phyloP scores from a whole-genome alignment of 2,329 filamentous ascomycete species.

The Arachnomyces sp. region DNA sequence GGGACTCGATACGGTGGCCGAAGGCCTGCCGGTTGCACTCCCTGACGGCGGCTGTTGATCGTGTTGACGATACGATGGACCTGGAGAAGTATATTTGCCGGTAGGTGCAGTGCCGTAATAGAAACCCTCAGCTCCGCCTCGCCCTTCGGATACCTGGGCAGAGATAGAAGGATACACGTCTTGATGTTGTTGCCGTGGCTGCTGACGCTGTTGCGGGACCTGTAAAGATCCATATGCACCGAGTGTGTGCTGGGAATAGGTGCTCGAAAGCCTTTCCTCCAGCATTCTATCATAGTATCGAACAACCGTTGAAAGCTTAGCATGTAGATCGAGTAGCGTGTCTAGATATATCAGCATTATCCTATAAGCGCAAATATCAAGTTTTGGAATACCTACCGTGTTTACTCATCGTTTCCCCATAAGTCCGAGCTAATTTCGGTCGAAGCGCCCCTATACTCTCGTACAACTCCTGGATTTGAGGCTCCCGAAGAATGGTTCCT shows the following conservation, averaged over 20 bases:
- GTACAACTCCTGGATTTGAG: slow-evolving; percentile 96
- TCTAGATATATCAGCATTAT: slow-evolving; percentile 47
- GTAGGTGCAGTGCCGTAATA: slow-evolving; percentile 61
- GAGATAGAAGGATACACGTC: slow-evolving; percentile 66
- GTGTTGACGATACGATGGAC: slow-evolving; percentile 44
- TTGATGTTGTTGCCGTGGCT: slow-evolving; percentile 42
- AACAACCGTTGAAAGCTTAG: slow-evolving; percentile 91
- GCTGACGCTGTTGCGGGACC: slow-evolving; percentile 44
- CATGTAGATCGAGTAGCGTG: slow-evolving; percentile 85
- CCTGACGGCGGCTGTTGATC: slow-evolving; percentile 17
- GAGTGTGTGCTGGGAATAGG: slow-evolving; percentile 74
- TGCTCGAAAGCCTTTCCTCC: slow-evolving; percentile 86
- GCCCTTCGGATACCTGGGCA: slow-evolving; percentile 41
- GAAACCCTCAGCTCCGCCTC: slow-evolving; percentile 65
- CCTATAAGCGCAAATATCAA: neutral
- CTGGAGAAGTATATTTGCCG: slow-evolving; percentile 42
- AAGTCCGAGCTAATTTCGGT: slow-evolving; percentile 88
- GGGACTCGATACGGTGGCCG: slow-evolving; percentile 14
- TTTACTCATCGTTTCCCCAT: slow-evolving; percentile 99
- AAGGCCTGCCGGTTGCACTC: slow-evolving; percentile 9
- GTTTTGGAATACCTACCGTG: slow-evolving; percentile 58
- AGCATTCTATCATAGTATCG: slow-evolving; percentile 98
- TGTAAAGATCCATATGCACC: slow-evolving; percentile 50
- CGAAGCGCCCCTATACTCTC: slow-evolving; percentile 91
- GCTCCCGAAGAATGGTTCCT: slow-evolving; percentile 90